These are phyloP conservation scores for Grosmannia penicillata DNA, from an alignment of 2,329 filamentous ascomycete genomes.

Conservation along the genomic window DNA sequence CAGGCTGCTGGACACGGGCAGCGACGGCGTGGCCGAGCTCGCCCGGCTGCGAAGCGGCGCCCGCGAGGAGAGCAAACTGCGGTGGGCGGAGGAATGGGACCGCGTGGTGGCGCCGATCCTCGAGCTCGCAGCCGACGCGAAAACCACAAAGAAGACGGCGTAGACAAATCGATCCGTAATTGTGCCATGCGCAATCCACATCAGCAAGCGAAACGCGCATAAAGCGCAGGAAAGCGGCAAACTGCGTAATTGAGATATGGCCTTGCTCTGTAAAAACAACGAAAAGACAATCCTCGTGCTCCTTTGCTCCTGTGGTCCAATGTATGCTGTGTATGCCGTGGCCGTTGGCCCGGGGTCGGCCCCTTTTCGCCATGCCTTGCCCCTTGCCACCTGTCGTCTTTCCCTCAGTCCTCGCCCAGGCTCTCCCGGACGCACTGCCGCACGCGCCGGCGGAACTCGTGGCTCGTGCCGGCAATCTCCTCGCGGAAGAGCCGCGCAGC, in stretches of 20 bases:
- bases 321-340: no score
- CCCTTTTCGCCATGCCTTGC: background rate
- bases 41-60: slow-evolving; percentile 52
- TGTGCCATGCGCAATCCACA: no score
- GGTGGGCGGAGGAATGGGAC: slow-evolving; percentile 94
- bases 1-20: slow-evolving; percentile 39
- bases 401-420: slow-evolving; percentile 49
- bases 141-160: background rate
- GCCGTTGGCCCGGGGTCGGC: background rate
- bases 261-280: no score
- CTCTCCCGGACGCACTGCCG: slow-evolving; percentile 70
- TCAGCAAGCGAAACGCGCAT: no score
- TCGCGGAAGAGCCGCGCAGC: slow-evolving; percentile 80
- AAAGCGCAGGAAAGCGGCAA: no score
- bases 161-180: background rate
- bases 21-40: slow-evolving; percentile 28
- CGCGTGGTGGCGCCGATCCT: slow-evolving; percentile 62
- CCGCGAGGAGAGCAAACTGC: slow-evolving; percentile 52
- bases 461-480: slow-evolving; percentile 44
- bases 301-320: no score
- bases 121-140: slow-evolving; percentile 23
- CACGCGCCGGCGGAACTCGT: slow-evolving; percentile 66
- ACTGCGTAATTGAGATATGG: no score
- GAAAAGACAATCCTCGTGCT: no score
- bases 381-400: background rate